These are phyloP conservation scores for Phytophthora macrochlamydospora DNA, from an alignment of 352 stramenopile genomes.

Conservation along the genomic window DNA sequence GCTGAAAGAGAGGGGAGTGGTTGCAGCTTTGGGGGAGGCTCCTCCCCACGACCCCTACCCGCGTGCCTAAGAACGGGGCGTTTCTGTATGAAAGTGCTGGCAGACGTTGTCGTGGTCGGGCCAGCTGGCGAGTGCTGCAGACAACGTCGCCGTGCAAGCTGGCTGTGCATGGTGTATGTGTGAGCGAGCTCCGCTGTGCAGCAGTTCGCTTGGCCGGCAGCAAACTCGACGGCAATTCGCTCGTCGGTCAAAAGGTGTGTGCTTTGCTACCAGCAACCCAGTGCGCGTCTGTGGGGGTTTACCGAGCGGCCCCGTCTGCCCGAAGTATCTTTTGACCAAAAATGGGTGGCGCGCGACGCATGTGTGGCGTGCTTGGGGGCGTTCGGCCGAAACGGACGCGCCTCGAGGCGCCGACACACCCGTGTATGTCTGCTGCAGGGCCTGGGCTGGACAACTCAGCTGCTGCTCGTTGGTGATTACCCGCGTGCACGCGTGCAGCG, in stretches of 20 bases:
- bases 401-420: not conserved
- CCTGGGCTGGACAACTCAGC: not conserved
- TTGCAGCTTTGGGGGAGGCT: not conserved
- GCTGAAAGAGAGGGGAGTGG: not conserved
- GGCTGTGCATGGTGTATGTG: no score
- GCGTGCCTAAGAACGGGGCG: slow-evolving; percentile 1
- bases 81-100: not conserved
- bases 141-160: not conserved
- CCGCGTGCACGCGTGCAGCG: not conserved
- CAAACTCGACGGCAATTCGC: not conserved
- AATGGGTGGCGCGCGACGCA: not conserved
- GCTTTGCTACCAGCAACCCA: not conserved
- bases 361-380: not conserved
- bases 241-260: not conserved
- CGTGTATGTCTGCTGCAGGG: no score
- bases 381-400: not conserved
- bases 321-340: not conserved
- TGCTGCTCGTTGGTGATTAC: not conserved
- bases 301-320: not conserved
- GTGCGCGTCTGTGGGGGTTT: not conserved
- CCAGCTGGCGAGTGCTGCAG: not conserved
- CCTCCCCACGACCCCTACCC: not conserved
- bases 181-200: no score
- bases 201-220: no score
- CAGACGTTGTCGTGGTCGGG: no score